Base-by-base conservation (phyloP, 768 basidiomycete genomes). In the Coprinellus aureogranulatus region DNA sequence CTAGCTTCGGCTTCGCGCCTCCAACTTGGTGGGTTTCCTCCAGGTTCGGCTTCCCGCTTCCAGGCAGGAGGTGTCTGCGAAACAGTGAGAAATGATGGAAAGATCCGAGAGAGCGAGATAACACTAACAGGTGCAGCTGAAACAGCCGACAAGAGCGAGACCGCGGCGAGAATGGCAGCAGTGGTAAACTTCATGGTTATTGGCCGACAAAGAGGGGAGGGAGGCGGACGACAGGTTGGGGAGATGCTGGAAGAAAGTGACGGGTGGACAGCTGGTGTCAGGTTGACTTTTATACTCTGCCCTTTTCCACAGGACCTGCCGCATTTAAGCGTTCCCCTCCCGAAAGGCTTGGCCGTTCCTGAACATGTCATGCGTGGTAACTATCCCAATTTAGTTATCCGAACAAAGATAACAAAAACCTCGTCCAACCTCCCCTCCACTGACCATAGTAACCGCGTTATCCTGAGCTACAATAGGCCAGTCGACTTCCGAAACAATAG, bases 31-130 rank as follows among this genome's bases (percentile, higher is more conserved):
- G 56, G 44, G 6, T 34, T 14, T 44, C 59, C 45, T 41, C 25
- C 42, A 6, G 63, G 51, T 34, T 61, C 65, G 23, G 62, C 47
- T n/a, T 61, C 63, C 14, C 66, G 61, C 44, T 52, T 62, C 66
- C 62, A 65, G 16, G 48, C 37, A 11, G 41, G 9, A 57, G 59
- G 26, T 39, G n/a, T n/a, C n/a, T n/a, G n/a, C n/a, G n/a, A n/a
- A n/a, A n/a, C n/a, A n/a, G n/a, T n/a, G n/a, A n/a, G n/a, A n/a
- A n/a, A n/a, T n/a, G n/a, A n/a, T n/a, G n/a, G n/a, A n/a, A n/a
- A n/a, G n/a, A n/a, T n/a, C n/a, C n/a, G n/a, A n/a, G n/a, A n/a
- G n/a, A 25, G 58, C 46, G 22, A 55, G 45, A 44, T 5, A 25
- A 27, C 9, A 27, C 26, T 16, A 6, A 49, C 31, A 18, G 48